phyloP scores from a whole-genome alignment of 192 early-diverging fungal species.

The Coemansia sp. region DNA sequence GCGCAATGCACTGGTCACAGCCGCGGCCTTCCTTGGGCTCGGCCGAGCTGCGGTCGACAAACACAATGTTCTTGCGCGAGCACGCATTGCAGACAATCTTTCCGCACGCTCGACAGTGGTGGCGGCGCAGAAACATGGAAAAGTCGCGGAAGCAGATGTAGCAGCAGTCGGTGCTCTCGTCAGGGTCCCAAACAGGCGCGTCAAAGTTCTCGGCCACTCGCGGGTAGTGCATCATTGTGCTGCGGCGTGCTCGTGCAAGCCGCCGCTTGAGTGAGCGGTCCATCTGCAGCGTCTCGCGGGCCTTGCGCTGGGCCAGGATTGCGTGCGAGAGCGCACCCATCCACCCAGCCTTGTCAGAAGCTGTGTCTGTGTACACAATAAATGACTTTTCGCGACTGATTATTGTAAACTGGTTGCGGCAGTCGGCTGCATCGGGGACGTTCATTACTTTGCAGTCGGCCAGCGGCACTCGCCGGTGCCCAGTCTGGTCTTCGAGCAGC shows the following conservation, averaged over 20 bases:
- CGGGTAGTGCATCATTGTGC: constrained; percentile 57
- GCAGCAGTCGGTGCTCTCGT: constrained; percentile 63
- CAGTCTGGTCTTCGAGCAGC: constrained; percentile 62
- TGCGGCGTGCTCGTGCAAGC: constrained; percentile 44
- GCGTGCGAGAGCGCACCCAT: constrained; percentile 61
- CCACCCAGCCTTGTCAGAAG: constrained; percentile 63
- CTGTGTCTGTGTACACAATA: constrained; percentile 64
- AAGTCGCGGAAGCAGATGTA: constrained; percentile 75
- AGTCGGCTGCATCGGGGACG: constrained; percentile 54
- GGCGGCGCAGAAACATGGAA: constrained; percentile 65
- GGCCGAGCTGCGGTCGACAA: constrained; percentile 23
- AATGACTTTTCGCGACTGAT: constrained; percentile 80
- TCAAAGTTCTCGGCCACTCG: constrained; percentile 68
- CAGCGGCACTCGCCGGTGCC: constrained; percentile 70
- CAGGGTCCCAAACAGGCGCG: constrained; percentile 73
- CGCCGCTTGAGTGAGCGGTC: constrained; percentile 46
- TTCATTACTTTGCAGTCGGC: constrained; percentile 61
- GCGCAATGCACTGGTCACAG: constrained; percentile 55
- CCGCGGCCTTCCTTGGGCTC: constrained; percentile 50
- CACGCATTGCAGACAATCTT: constrained; percentile 76
- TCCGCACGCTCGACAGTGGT: constrained; percentile 80
- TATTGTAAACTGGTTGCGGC: constrained; percentile 72
- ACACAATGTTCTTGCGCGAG: constrained; percentile 60
- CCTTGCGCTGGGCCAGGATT: constrained; percentile 57
- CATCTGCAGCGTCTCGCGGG: constrained; percentile 64